Evolutionary conservation across 768 basidiomycete species (phyloP), one percentile per base, ranked within the genome.

Genomic region (Amanita exitialis): DNA sequence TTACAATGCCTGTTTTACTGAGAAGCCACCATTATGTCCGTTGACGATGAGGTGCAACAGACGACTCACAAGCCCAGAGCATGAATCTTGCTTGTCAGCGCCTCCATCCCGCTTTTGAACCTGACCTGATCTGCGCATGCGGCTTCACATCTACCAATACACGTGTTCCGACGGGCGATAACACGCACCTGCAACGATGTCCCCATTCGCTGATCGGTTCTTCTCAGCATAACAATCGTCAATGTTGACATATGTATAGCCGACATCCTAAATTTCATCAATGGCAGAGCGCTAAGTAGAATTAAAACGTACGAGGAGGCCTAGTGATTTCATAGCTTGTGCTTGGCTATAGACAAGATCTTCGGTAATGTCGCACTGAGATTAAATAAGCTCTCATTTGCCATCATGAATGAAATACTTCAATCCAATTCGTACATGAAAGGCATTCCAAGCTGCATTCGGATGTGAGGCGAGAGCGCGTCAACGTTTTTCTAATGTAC

Each of bases 161-260:
- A 18, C 20, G 9, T n/a, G 18, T 44, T 27, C n/a, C 21, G 8
- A 28, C 4, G 10, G 25, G 15, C 6, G 15, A 34, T 30, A 3
- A 12, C 27, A 46, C 64, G 47, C 36, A 82, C 82, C 70, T 53
- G 72, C 77, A 44, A 79, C 65, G 15, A 84, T 74, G 55, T 78
- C 67, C 3, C 82, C 80, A 16, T 54, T 58, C 1, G 69, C 62
- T 42, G 65, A 76, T 9, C 82, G 70, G 45, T 74, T 68, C 55
- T 71, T 78, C 63, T 80, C 76, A 0, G 82, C 72, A 51, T 77
- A 84, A 56, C 82, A 84, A 57, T 83, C 82, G 54, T 84, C 82
- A 46, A 84, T 67, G 57, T 83, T 83, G 56, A 83, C 66, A 53
- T 75, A 71, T 42, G 71, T 66, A 52, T 84, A 84, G 5, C 82